A percentile compares a stretch with the other conserved stretches of the same genome.
phyloP scores from a whole-genome alignment of 768 basidiomycete genomes.

The Goffeauzyma gilvescens region DNA sequence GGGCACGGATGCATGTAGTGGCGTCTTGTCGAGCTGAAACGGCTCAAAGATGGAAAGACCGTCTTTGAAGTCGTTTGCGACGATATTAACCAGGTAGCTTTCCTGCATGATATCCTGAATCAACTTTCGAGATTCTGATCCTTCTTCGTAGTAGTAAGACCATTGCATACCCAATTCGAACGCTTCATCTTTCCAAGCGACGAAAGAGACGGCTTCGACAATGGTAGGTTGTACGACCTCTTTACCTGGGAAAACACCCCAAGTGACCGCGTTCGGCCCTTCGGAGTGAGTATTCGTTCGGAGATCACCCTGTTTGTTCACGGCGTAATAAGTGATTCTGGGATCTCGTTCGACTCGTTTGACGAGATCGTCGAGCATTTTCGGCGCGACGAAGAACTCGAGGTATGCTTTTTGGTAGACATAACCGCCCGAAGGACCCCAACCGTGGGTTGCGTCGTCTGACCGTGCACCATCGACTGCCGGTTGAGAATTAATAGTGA shows the following conservation, averaged over 20 bases:
- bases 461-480: slow-evolving; percentile 77
- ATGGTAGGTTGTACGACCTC: slow-evolving; percentile 92
- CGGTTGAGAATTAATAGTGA: slow-evolving; percentile 94
- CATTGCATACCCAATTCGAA: slow-evolving; percentile 81
- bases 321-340: slow-evolving; percentile 87
- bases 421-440: slow-evolving; percentile 85
- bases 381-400: slow-evolving; percentile 76
- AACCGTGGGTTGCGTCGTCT: slow-evolving; percentile 68
- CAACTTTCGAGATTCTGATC: slow-evolving; percentile 53
- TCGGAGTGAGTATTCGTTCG: slow-evolving; percentile 87
- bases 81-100: slow-evolving; percentile 76
- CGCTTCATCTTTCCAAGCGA: slow-evolving; percentile 99
- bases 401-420: slow-evolving; percentile 97
- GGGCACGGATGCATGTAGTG: too few relatives aligned
- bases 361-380: slow-evolving; percentile 52
- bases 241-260: slow-evolving; percentile 95
- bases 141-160: slow-evolving; percentile 66
- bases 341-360: slow-evolving; percentile 67
- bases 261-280: slow-evolving; percentile 94
- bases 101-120: slow-evolving; percentile 62
- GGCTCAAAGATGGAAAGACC: slow-evolving; percentile 66
- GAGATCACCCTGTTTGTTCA: slow-evolving; percentile 86
- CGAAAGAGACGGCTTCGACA: slow-evolving; percentile 91
- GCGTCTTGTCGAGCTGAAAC: slow-evolving; percentile 37
- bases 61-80: slow-evolving; percentile 87